A percentile compares a stretch with the other conserved stretches of the same genome.
phyloP scores from a whole-genome alignment of 805 yeast genomes.

The Pichia cephalocereana region DNA sequence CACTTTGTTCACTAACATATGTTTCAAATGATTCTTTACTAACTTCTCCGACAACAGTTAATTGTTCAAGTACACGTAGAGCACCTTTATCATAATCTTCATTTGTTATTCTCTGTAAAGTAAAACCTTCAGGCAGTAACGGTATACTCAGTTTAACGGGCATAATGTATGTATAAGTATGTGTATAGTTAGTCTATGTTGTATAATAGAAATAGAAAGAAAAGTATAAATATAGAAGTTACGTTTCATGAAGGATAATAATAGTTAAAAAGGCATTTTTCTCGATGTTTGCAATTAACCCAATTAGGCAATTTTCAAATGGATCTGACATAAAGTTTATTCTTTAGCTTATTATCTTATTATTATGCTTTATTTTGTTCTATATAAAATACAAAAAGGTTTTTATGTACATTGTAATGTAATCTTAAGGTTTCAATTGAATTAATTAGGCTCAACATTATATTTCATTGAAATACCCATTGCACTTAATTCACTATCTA shows the following conservation, averaged over 20 bases:
- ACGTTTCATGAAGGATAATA: too few species aligned
- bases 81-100: constrained; percentile 58
- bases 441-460: constrained; percentile 59
- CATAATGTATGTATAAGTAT: not conserved
- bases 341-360: too few species aligned
- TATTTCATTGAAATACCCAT: constrained; percentile 95
- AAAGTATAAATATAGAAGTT: too few species aligned
- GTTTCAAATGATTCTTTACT: constrained; percentile 38
- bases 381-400: not conserved
- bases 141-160: not conserved
- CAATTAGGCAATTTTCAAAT: not conserved
- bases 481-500: constrained; percentile 92
- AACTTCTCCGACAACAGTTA: constrained; percentile 80
- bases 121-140: constrained; percentile 51
- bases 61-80: constrained; percentile 49
- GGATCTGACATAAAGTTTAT: too few species aligned
- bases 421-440: not conserved
- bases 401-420: not conserved
- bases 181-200: too few species aligned
- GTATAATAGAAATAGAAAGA: too few species aligned
- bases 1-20: constrained; percentile 52
- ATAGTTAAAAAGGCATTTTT: too few species aligned
- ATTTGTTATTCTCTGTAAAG: constrained; percentile 45
- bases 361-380: not conserved
- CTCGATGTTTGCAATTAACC: not conserved